phyloP scores from a whole-genome alignment of 768 basidiomycete genomes.

The Gyrodon lividus region DNA sequence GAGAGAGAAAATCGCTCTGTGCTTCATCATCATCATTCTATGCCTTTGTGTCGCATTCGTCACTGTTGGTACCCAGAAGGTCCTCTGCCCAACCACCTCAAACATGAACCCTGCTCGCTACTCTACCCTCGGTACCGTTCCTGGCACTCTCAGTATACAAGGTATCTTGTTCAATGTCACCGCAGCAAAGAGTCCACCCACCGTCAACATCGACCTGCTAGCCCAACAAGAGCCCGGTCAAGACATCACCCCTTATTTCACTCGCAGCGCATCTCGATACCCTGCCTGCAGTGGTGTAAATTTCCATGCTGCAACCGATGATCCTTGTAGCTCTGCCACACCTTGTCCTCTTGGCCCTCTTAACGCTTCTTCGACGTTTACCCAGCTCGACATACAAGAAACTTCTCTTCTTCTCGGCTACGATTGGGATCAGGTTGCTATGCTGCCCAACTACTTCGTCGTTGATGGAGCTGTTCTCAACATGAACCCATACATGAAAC shows the following conservation, averaged over 20 bases:
- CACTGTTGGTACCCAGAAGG: slow-evolving; percentile 91
- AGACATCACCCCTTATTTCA: slow-evolving; percentile 89
- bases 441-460: slow-evolving; percentile 75
- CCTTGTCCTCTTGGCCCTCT: slow-evolving; percentile 69
- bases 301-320: slow-evolving; percentile 70
- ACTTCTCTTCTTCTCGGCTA: slow-evolving; percentile 79
- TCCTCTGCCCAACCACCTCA: slow-evolving; percentile 73
- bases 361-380: slow-evolving; percentile 54
- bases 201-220: slow-evolving; percentile 60
- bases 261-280: slow-evolving; percentile 65
- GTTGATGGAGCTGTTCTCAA: slow-evolving; percentile 94
- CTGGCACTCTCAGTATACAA: slow-evolving; percentile 70
- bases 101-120: slow-evolving; percentile 43
- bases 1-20: slow-evolving; percentile 95
- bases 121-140: slow-evolving; percentile 51
- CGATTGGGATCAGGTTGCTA: slow-evolving; percentile 84
- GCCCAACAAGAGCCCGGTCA: slow-evolving; percentile 62
- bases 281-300: slow-evolving; percentile 58
- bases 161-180: slow-evolving; percentile 80
- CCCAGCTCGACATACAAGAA: slow-evolving; percentile 59
- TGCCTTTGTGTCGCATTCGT: slow-evolving; percentile 85
- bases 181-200: slow-evolving; percentile 40
- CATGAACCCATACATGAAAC: slow-evolving; percentile 78
- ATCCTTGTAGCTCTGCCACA: slow-evolving; percentile 60
- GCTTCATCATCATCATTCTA: slow-evolving; percentile 77